phyloP scores from a whole-genome alignment of 306 rosid genomes.

The Casuarina glauca region DNA sequence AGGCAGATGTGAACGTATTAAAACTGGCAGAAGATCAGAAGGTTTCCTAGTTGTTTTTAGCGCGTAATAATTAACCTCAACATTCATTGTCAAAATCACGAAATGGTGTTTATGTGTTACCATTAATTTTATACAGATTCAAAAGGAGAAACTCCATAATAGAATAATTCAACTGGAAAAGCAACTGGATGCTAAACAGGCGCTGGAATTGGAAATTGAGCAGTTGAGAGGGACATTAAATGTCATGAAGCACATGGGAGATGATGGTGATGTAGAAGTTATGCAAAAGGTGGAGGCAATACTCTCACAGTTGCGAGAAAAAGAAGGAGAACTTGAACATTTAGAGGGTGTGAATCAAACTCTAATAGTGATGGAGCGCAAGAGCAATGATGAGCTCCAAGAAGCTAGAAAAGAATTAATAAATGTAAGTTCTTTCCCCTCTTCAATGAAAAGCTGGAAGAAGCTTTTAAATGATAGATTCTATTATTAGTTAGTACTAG shows the following conservation, averaged over 20 bases:
- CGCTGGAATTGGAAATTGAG: constrained; percentile 89
- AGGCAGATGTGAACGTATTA: constrained; percentile 70
- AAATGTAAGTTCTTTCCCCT: constrained; percentile 51
- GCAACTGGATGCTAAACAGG: constrained; percentile 81
- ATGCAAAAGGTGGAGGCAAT: constrained; percentile 63
- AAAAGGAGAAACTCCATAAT: constrained; percentile 76
- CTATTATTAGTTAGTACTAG: not conserved
- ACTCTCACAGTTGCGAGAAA: constrained; percentile 69
- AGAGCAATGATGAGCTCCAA: constrained; percentile 91
- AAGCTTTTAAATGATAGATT: not conserved
- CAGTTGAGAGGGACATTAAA: constrained; percentile 70
- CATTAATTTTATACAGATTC: constrained; percentile 62
- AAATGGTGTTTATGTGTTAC: constrained; percentile 32
- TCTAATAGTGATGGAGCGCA: constrained; percentile 74
- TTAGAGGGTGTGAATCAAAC: constrained; percentile 72
- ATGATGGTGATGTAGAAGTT: constrained; percentile 80
- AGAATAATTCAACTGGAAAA: constrained; percentile 75
- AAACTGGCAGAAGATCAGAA: constrained; percentile 93
- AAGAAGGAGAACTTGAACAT: constrained; percentile 67
- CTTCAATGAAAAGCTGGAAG: not conserved
- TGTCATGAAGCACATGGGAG: constrained; percentile 81
- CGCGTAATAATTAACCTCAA: constrained; percentile 18
- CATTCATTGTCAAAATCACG: constrained; percentile 28
- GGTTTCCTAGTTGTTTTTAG: constrained; percentile 54
- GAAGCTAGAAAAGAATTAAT: constrained; percentile 90